phyloP scores from a whole-genome alignment of 1,284 basidiomycete species.

The Hemileccinum hortonii region DNA sequence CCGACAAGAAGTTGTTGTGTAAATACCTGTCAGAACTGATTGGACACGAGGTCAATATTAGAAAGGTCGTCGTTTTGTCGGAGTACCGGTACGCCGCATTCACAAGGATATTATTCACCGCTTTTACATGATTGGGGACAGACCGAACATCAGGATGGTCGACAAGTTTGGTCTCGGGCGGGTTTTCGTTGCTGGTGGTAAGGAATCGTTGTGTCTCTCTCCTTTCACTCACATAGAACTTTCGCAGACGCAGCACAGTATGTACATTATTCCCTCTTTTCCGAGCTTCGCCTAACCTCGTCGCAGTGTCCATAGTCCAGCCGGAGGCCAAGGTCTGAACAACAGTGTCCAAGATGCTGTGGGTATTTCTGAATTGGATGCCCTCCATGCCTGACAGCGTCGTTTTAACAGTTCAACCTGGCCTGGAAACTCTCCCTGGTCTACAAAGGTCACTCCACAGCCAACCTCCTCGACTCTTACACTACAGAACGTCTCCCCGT shows the following conservation, averaged over 20 bases:
- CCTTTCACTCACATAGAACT: neutral
- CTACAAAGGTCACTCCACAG: slow-evolving; percentile 23
- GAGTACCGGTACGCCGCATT: slow-evolving; percentile 24
- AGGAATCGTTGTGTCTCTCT: neutral
- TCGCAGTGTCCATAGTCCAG: neutral
- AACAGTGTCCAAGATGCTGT: slow-evolving; percentile 41
- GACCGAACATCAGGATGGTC: slow-evolving; percentile 35
- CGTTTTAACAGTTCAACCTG: slow-evolving; percentile 15
- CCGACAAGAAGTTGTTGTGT: slow-evolving; percentile 13
- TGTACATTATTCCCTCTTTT: neutral
- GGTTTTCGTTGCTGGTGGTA: slow-evolving; percentile 34
- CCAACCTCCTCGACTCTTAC: slow-evolving; percentile 36
- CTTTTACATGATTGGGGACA: slow-evolving; percentile 3
- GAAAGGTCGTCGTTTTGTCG: slow-evolving; percentile 11
- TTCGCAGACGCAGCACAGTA: neutral
- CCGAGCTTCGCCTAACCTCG: neutral
- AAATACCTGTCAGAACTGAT: slow-evolving; percentile 14
- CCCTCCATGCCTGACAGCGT: neutral
- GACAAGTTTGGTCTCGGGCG: slow-evolving; percentile 30
- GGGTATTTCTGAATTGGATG: slow-evolving; percentile 1
- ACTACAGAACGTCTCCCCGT: slow-evolving; percentile 39
- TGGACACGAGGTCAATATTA: slow-evolving; percentile 15
- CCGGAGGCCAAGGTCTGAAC: slow-evolving; percentile 43
- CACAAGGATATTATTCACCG: too few relatives aligned
- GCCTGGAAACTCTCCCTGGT: neutral